These are phyloP conservation scores for Pleurotus citrinopileatus DNA, from an alignment of 768 basidiomycete genomes.

Conservation along the genomic window DNA sequence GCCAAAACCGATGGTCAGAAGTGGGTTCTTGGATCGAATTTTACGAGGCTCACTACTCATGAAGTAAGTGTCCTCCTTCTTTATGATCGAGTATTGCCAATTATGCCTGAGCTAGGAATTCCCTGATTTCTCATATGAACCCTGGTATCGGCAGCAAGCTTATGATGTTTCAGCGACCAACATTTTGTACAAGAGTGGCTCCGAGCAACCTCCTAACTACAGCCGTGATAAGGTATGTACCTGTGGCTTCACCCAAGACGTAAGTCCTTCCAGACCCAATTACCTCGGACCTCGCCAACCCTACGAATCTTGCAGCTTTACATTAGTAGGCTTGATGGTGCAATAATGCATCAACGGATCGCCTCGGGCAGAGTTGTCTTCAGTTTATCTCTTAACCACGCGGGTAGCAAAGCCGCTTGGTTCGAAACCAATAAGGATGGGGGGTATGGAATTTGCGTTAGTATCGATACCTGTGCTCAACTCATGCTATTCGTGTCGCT, in stretches of 20 bases:
- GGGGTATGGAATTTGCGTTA: not conserved
- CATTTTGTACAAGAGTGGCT: not conserved
- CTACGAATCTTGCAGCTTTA: not conserved
- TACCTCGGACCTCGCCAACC: not conserved
- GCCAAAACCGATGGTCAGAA: not conserved
- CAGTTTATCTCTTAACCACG: not conserved
- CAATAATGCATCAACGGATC: not conserved
- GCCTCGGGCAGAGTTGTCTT: not conserved
- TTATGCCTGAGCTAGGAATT: not conserved
- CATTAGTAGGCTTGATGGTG: not conserved
- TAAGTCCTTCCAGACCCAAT: not conserved
- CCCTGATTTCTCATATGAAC: not conserved
- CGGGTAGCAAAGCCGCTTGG: constrained; percentile 1
- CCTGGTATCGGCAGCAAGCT: not conserved
- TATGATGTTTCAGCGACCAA: not conserved
- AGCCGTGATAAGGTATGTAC: too few species aligned
- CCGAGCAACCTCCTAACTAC: not conserved
- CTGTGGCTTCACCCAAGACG: constrained; percentile 1
- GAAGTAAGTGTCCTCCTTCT: not conserved
- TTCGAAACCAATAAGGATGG: not conserved
- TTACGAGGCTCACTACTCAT: not conserved
- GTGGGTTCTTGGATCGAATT: not conserved
- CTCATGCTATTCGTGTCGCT: not conserved
- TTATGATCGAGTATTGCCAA: not conserved
- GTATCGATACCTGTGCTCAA: too few species aligned